A percentile compares a stretch with the other conserved stretches of the same genome.
Evolutionary conservation across 2,329 filamentous ascomycete genomes (phyloP).

Genomic region (Cadophora sp.): DNA sequence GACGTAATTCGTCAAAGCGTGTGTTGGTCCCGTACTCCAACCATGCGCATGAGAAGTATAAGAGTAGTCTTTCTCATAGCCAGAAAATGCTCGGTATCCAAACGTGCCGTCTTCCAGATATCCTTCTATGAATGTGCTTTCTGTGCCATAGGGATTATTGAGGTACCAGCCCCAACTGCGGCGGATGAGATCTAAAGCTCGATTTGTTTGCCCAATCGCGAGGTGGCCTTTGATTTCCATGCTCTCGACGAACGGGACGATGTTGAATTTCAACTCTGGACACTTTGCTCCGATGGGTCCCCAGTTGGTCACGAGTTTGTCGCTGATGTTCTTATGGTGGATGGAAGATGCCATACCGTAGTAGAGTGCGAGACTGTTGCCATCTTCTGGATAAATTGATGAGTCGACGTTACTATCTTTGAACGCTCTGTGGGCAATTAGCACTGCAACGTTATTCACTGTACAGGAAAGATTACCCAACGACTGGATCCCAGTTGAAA

Average conservation of each 20-base stretch:
- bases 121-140: conserved; percentile 65
- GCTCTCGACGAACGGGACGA: conserved; percentile 63
- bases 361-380: conserved; percentile 52
- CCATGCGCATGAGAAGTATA: conserved; percentile 59
- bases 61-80: conserved; percentile 55
- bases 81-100: conserved; percentile 55
- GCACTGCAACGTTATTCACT: background rate
- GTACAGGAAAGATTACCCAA: conserved; percentile 25
- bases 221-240: conserved; percentile 66
- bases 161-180: conserved; percentile 67
- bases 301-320: conserved; percentile 49
- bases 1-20: conserved; percentile 52
- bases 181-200: conserved; percentile 63
- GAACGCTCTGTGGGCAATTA: conserved; percentile 48
- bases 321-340: conserved; percentile 12
- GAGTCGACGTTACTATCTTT: conserved; percentile 53
- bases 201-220: conserved; percentile 52
- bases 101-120: conserved; percentile 63
- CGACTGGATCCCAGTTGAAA: conserved; percentile 31
- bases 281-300: conserved; percentile 59
- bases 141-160: conserved; percentile 61
- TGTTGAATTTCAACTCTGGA: conserved; percentile 60
- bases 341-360: conserved; percentile 18
- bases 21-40: conserved; percentile 57
- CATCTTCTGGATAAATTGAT: conserved; percentile 62